Evolutionary conservation across 1,139 yeast genomes (phyloP).

Genomic region (Hansenula sp.): DNA sequence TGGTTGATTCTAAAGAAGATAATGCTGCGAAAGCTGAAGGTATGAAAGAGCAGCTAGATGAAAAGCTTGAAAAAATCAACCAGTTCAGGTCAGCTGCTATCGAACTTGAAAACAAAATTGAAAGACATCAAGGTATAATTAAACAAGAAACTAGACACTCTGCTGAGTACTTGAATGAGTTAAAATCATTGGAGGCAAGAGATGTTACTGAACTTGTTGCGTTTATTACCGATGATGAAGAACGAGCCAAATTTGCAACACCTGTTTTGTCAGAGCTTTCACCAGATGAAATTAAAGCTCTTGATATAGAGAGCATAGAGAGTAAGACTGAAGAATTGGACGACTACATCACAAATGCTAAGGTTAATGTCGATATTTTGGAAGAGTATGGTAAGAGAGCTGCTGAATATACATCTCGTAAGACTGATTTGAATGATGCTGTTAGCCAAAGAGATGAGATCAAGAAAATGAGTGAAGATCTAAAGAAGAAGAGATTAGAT

Average conservation of each 20-base stretch:
- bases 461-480: conserved; percentile 59
- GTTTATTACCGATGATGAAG: conserved; percentile 20
- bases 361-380: conserved; percentile 70
- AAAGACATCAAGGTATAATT: conserved; percentile 44
- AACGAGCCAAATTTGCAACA: conserved; percentile 12
- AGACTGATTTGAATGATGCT: conserved; percentile 62
- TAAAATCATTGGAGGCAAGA: conserved; percentile 42
- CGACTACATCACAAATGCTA: conserved; percentile 49
- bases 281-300: conserved; percentile 47
- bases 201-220: conserved; percentile 36
- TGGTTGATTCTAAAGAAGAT: conserved; percentile 24
- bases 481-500: conserved; percentile 69
- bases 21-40: conserved; percentile 21
- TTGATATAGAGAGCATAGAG: conserved; percentile 49
- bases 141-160: conserved; percentile 38
- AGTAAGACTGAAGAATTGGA: conserved; percentile 53
- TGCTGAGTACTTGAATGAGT: conserved; percentile 32
- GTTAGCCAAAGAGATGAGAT: conserved; percentile 63
- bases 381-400: conserved; percentile 72
- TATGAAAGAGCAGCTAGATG: conserved; percentile 44
- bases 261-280: conserved; percentile 36
- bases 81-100: conserved; percentile 65
- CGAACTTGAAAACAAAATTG: conserved; percentile 62
- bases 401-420: conserved; percentile 58
- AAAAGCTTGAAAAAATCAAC: conserved; percentile 49